phyloP scores from a whole-genome alignment of 2,329 filamentous ascomycete species.

The Colletotrichum sp. region DNA sequence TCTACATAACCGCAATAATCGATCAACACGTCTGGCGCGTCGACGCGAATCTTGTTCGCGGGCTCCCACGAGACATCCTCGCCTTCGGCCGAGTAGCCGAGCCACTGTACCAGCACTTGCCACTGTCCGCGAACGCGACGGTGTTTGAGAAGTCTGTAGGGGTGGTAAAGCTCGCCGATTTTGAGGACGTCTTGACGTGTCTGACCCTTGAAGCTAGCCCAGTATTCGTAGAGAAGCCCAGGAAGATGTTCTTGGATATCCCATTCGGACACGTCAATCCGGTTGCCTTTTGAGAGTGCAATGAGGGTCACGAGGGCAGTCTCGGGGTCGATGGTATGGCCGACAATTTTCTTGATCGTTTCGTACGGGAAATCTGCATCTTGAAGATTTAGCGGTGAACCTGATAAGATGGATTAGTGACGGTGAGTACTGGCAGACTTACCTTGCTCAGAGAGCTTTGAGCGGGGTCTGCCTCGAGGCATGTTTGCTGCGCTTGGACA shows the following conservation, averaged over 20 bases:
- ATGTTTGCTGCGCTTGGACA: neutral
- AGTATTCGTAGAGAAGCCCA: conserved; percentile 3
- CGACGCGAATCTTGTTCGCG: neutral
- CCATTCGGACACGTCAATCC: conserved; percentile 9
- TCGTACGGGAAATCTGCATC: conserved; percentile 6
- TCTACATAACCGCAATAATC: conserved; percentile 6
- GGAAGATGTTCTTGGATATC: conserved; percentile 12
- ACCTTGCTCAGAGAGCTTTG: conserved; percentile 8
- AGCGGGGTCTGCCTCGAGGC: neutral
- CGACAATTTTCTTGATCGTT: conserved; percentile 5
- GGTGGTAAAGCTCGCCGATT: conserved; percentile 15
- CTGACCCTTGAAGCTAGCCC: conserved; percentile 3
- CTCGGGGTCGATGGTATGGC: neutral
- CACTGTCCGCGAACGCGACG: conserved; percentile 16
- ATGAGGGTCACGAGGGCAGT: conserved; percentile 10
- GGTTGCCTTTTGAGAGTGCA: neutral
- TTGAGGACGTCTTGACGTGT: conserved; percentile 13
- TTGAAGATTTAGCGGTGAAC: neutral
- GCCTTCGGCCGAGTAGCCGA: conserved; percentile 5
- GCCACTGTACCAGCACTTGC: conserved; percentile 15
- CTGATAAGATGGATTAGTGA: neutral
- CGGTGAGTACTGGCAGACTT: neutral
- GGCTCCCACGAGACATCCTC: conserved; percentile 17
- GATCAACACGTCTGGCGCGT: conserved; percentile 2
- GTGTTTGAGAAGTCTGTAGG: conserved; percentile 5